Evolutionary conservation across 1,139 yeast species (phyloP), one percentile per base, ranked within the genome.

Genomic region (Candida labiduridarum): DNA sequence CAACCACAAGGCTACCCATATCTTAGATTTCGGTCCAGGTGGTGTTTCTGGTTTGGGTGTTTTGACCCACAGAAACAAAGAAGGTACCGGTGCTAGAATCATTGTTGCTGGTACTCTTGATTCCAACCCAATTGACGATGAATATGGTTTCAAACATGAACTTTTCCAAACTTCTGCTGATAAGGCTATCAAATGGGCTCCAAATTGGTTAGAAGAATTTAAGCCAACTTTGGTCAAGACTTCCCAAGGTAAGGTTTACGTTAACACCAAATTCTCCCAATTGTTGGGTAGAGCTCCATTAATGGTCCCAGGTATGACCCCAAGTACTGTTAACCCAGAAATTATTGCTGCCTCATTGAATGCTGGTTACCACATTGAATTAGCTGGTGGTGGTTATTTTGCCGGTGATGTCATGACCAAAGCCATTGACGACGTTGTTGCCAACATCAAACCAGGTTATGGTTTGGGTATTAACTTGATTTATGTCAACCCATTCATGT

Each of bases 231-330:
- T 94, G 66, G 84, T 83, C 56, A 88, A 88, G 72, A 87, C 87
- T 51, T 67, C 75, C 47, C 68, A 77, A 44, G 97, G 96, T 60
- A 84, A 87, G 65, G 74, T 85, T 46, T 90, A 76, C 64, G 97
- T 94, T 52, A 96, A 91, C 66, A 95, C 99, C 61, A 91, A 91
- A 73, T 91, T 94, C 73, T 89, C 97, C 51, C 83, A 94, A 69
- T 80, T 94, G 63, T 76, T 94, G 56, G 97, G 98, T 55, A 89
- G 92, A 74, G 94, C 99, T 55, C 99, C 99, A 55, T 77, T 94
- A 59, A 87, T 95, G 87, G 95, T 94, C 60, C 97, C 99, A 45
- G 99, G 99, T 77, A 94, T 94, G 99, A 94, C 99, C 40, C 99
- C 99, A 65, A 85, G 96, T 46, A 94, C 99, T 27, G 97, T 92